Evolutionary conservation across 192 early-diverging fungal species (phyloP).

Genomic region (Coemansia sp.): DNA sequence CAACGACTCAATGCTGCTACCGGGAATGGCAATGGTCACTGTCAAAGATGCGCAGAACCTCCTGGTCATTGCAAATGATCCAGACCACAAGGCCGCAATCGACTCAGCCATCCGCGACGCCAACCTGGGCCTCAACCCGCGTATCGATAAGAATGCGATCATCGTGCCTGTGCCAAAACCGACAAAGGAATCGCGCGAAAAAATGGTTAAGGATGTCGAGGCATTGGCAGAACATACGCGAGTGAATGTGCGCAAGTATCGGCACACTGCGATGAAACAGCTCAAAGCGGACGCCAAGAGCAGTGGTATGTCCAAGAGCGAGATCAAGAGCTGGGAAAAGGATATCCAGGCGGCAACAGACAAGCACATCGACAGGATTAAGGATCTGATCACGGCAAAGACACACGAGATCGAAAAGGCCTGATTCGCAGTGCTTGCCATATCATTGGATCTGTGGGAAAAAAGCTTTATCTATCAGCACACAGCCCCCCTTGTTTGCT

Average conservation of each 20-base stretch:
- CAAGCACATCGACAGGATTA: conserved; percentile 62
- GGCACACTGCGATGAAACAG: conserved; percentile 74
- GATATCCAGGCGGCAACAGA: conserved; percentile 65
- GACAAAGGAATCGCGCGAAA: conserved; percentile 74
- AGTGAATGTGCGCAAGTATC: conserved; percentile 62
- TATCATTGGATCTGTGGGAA: too few relatives aligned
- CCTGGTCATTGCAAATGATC: conserved; percentile 73
- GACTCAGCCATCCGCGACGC: conserved; percentile 78
- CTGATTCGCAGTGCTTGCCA: background rate
- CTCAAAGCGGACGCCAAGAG: conserved; percentile 65
- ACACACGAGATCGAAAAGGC: conserved; percentile 63
- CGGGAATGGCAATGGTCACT: conserved; percentile 71
- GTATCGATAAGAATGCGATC: conserved; percentile 64
- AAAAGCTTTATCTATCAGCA: background rate
- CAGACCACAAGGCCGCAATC: conserved; percentile 64
- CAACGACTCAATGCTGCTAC: conserved; percentile 56
- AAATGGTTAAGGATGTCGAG: conserved; percentile 63
- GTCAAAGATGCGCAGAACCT: conserved; percentile 84
- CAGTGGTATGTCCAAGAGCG: conserved; percentile 57
- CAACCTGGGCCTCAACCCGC: conserved; percentile 78
- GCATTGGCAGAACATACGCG: conserved; percentile 68
- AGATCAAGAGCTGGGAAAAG: conserved; percentile 60
- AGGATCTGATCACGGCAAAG: conserved; percentile 67
- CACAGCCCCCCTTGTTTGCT: background rate
- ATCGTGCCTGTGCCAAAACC: conserved; percentile 83